Evolutionary conservation across 1,284 basidiomycete species (phyloP).

Genomic region (Phaffia rhodozyma): DNA sequence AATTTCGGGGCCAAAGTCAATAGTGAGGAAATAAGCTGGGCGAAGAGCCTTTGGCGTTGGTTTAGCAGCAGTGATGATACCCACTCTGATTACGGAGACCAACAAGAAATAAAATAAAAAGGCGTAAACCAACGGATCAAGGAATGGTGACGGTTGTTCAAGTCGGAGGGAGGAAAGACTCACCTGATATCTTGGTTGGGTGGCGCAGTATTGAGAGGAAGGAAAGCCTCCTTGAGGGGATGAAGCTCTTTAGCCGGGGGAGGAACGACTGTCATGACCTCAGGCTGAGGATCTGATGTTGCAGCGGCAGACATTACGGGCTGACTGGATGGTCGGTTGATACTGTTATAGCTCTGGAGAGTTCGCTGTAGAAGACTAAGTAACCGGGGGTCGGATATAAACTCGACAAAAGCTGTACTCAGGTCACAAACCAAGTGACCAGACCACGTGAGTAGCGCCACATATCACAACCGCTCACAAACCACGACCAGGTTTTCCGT

Average conservation of each 20-base stretch:
- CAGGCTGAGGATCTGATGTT: neutral
- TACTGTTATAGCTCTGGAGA: neutral
- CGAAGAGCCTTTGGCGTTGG: conserved; percentile 10
- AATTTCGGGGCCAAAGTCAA: conserved; percentile 15
- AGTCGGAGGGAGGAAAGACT: neutral
- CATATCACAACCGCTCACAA: no score
- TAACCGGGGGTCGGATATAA: neutral
- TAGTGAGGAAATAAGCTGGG: conserved; percentile 10
- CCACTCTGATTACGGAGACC: neutral
- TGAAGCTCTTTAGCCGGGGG: neutral
- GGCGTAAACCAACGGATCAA: neutral
- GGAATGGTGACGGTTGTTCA: neutral
- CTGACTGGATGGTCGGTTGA: neutral
- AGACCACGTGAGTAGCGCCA: neutral
- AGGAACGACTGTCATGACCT: neutral
- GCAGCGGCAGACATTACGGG: neutral
- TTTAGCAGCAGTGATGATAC: neutral
- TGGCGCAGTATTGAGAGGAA: neutral
- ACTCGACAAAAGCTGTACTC: neutral
- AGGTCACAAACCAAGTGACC: neutral
- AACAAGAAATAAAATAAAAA: neutral
- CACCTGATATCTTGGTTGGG: conserved; percentile 1
- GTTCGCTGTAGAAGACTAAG: neutral
- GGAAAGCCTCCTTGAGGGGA: conserved; percentile 10
- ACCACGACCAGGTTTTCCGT: no score